Conservation (phyloP, 1,139 yeast species). For the Yamadazyma dushanensis region DNA sequence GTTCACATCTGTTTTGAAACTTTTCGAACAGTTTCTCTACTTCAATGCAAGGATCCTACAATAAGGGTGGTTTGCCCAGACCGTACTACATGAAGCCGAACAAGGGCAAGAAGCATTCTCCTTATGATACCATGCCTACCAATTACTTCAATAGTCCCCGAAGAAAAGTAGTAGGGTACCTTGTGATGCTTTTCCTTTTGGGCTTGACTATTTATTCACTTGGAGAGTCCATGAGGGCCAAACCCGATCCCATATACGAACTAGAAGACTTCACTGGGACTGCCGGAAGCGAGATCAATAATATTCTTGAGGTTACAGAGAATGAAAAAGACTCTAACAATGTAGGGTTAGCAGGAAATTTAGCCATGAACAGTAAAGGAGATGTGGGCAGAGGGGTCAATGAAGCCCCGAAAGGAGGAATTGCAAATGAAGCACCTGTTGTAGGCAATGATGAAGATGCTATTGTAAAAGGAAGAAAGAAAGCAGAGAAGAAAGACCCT, state of each 20-base stretch:
- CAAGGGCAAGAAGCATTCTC: slow-evolving; percentile 32
- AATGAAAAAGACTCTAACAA: slow-evolving; percentile 32
- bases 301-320: slow-evolving; percentile 26
- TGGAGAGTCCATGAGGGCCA: slow-evolving; percentile 36
- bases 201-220: slow-evolving; percentile 39
- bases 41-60: slow-evolving; percentile 47
- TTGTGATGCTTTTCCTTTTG: slow-evolving; percentile 35
- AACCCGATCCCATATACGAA: slow-evolving; percentile 31
- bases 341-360: slow-evolving; percentile 40
- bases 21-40: not conserved
- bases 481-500: not conserved
- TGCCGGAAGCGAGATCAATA: slow-evolving; percentile 13
- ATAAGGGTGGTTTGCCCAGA: slow-evolving; percentile 45
- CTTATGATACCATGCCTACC: slow-evolving; percentile 34
- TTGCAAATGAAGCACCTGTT: slow-evolving; percentile 48
- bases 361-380: slow-evolving; percentile 44
- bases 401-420: slow-evolving; percentile 54
- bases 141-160: slow-evolving; percentile 37
- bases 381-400: slow-evolving; percentile 43
- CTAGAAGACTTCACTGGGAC: slow-evolving; percentile 16
- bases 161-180: slow-evolving; percentile 41
- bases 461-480: slow-evolving; percentile 22
- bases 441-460: slow-evolving; percentile 45
- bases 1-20: slow-evolving; percentile 1
- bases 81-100: slow-evolving; percentile 52